Conservation (phyloP, 2,329 filamentous ascomycete genomes). For the Fonsecaea monophora region DNA sequence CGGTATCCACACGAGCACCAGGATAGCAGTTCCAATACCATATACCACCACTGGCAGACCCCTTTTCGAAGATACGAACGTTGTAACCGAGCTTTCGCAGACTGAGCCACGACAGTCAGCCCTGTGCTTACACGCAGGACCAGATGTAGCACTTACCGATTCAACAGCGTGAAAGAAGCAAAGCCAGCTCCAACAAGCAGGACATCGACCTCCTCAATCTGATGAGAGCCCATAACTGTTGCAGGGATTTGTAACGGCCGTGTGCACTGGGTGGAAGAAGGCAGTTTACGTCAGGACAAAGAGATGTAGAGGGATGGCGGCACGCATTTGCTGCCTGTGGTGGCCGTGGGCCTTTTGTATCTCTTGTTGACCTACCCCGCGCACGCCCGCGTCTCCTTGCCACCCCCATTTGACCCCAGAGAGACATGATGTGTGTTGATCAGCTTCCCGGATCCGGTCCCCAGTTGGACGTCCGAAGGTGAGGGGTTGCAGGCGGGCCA, state of each 20-base stretch:
- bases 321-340: neutral
- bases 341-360: neutral
- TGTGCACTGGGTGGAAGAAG: neutral
- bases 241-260: neutral
- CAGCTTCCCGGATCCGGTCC: neutral
- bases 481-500: constrained; percentile 32
- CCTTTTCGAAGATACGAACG: constrained; percentile 60
- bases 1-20: constrained; percentile 45
- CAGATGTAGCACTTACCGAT: constrained; percentile 23
- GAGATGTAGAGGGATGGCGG: neutral
- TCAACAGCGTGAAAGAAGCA: constrained; percentile 60
- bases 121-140: neutral
- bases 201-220: constrained; percentile 31
- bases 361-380: constrained; percentile 24
- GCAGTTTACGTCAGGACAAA: neutral
- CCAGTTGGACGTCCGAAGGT: constrained; percentile 4
- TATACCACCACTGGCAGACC: constrained; percentile 50
- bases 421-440: constrained; percentile 7
- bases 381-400: constrained; percentile 21
- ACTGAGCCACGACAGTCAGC: constrained; percentile 29
- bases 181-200: constrained; percentile 45
- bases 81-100: constrained; percentile 59
- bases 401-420: constrained; percentile 13
- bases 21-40: constrained; percentile 51
- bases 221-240: constrained; percentile 29